Evolutionary conservation across 805 yeast genomes (phyloP).

Genomic region (Zygosaccharomyces kombuchaensis): DNA sequence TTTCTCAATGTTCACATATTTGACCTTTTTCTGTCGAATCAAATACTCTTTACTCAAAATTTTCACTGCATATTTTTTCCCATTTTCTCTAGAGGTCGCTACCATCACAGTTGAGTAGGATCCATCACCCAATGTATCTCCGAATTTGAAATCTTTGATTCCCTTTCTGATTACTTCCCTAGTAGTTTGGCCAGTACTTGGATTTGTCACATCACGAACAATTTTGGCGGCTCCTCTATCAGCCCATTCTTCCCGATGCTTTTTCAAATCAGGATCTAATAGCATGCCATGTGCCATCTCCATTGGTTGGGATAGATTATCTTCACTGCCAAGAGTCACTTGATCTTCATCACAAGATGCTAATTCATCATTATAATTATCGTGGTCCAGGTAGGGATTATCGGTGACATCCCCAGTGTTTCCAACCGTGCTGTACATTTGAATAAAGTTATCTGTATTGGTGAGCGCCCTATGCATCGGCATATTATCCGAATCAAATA

Average conservation of each 20-base stretch:
- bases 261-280: constrained; percentile 21
- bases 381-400: neutral
- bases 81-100: constrained; percentile 73
- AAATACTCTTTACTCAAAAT: constrained; percentile 72
- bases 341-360: neutral
- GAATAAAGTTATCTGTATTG: constrained; percentile 32
- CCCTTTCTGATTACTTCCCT: constrained; percentile 49
- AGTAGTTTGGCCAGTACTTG: constrained; percentile 44
- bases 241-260: constrained; percentile 45
- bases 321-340: neutral
- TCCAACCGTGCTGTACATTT: constrained; percentile 15
- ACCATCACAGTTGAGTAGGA: constrained; percentile 89
- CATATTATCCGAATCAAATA: constrained; percentile 10
- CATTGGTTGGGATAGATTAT: neutral
- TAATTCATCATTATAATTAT: neutral
- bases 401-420: neutral
- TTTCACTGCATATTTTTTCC: constrained; percentile 74
- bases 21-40: constrained; percentile 76
- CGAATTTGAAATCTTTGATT: constrained; percentile 85
- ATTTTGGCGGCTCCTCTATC: constrained; percentile 57
- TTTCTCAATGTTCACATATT: constrained; percentile 79
- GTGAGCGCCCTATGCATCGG: constrained; percentile 31
- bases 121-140: constrained; percentile 89
- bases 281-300: constrained; percentile 17
- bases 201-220: constrained; percentile 42